Evolutionary conservation across 169 alveolate genomes (phyloP).

Genomic region (Cryptosporidium ryanae): DNA sequence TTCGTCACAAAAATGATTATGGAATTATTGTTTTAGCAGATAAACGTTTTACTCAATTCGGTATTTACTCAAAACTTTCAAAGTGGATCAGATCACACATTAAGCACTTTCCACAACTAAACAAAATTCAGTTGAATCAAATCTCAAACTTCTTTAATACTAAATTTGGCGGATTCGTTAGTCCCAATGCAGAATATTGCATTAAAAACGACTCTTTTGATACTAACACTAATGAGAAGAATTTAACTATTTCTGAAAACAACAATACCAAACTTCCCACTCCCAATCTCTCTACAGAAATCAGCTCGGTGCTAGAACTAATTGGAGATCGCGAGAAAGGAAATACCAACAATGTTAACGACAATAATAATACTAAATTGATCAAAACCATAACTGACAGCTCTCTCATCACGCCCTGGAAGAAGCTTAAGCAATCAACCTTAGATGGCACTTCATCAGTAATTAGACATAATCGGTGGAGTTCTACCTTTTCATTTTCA

Average conservation of each 20-base stretch:
- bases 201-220: background rate
- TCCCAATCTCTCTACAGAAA: slow-evolving; percentile 22
- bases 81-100: slow-evolving; percentile 85
- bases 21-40: slow-evolving; percentile 92
- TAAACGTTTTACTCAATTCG: slow-evolving; percentile 83
- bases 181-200: background rate
- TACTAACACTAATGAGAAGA: background rate
- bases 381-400: no score
- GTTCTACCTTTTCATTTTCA: background rate
- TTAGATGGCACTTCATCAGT: no score
- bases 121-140: background rate
- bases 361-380: background rate
- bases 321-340: slow-evolving; percentile 1
- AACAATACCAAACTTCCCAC: slow-evolving; percentile 3
- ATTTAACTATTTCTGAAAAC: background rate
- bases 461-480: no score
- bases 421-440: no score
- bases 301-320: slow-evolving; percentile 19
- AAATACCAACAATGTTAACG: background rate
- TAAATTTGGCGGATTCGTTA: background rate
- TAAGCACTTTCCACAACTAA: slow-evolving; percentile 24
- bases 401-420: no score
- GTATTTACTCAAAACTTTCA: slow-evolving; percentile 84
- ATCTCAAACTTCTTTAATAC: slow-evolving; percentile 47
- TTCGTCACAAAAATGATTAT: slow-evolving; percentile 94